A percentile compares a stretch with the other conserved stretches of the same genome.
Evolutionary conservation across 331 rosid genomes (phyloP).

Genomic region (Ulmus americana): DNA sequence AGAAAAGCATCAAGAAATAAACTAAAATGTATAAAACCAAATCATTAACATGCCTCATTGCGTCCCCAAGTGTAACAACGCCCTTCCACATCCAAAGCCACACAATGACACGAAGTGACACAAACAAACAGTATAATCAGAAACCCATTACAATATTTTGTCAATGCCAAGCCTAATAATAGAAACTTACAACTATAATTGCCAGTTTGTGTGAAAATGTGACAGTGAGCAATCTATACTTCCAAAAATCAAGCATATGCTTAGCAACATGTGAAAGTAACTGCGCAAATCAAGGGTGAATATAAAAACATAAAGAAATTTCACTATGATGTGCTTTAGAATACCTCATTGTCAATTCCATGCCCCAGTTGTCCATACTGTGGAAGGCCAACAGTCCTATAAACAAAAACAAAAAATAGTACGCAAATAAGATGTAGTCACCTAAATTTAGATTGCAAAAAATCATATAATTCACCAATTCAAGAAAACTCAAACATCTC

Average conservation of each 20-base stretch:
- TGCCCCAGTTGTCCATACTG: conserved; percentile 97
- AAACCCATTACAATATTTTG: conserved; percentile 15
- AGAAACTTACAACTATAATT: not conserved
- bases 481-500: conserved; percentile 22
- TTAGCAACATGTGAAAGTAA: not conserved
- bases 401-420: conserved; percentile 21
- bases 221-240: not conserved
- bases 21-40: not conserved
- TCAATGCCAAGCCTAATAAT: conserved; percentile 8
- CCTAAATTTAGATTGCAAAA: not conserved
- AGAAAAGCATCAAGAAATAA: not conserved
- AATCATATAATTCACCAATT: not conserved
- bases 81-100: conserved; percentile 91
- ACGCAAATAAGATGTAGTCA: conserved; percentile 13
- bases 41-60: conserved; percentile 54
- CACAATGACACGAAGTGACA: conserved; percentile 88
- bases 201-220: not conserved
- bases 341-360: conserved; percentile 96
- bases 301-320: not conserved
- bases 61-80: conserved; percentile 99
- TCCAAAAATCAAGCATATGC: not conserved
- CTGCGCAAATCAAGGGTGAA: not conserved
- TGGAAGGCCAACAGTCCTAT: conserved; percentile 92
- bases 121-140: conserved; percentile 15
- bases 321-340: not conserved